Evolutionary conservation across 495 filamentous ascomycete species (phyloP), one percentile per base, ranked within the genome.

Genomic region (Aspergillus taichungensis): DNA sequence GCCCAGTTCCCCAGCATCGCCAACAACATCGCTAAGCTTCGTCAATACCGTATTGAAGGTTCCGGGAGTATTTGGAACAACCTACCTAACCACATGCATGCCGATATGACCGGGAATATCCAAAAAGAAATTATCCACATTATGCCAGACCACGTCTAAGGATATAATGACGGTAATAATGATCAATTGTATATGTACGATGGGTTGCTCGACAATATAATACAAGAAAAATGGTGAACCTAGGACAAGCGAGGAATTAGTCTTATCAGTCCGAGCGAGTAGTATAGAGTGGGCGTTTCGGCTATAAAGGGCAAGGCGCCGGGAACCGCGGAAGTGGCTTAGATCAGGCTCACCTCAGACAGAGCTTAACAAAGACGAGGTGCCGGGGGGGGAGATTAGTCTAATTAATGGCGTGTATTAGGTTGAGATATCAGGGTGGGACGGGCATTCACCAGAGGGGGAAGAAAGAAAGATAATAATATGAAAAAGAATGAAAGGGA

Each of bases 31-130:
- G 72, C 80, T 79, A 14, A 47, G 13, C 9, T 11, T 7, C 12
- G 39, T 47, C 34, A 45, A 13, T 29, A 36, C n/a, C 13, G 12
- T 1, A 12, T 29, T 12, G 2, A n/a, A 6, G 7, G 30, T 34
- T 11, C n/a, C 30, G 8, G 10, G 35, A 35, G 13, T 34, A 72
- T 53, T 18, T 13, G 33, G 6, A 12, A 33, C 11, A 37, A 14
- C 60, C 65, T 80, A 71, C 79, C 76, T 40, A 94, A 75, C 90
- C 90, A 96, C 65, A 86, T 75, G 51, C 76, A 63, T 43, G 83
- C 82, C 47, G 86, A 87, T 42, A 95, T 73, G 41, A 95, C 64
- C 36, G 90, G 90, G 39, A 94, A 78, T 29, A 90, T 60, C 87
- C 88, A 83, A 48, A 75, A 77, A 12, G 74, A 76, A 35, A 82